A percentile compares a stretch with the other conserved stretches of the same genome.
phyloP scores from a whole-genome alignment of 768 basidiomycete genomes.

The Tulasnella calospora region DNA sequence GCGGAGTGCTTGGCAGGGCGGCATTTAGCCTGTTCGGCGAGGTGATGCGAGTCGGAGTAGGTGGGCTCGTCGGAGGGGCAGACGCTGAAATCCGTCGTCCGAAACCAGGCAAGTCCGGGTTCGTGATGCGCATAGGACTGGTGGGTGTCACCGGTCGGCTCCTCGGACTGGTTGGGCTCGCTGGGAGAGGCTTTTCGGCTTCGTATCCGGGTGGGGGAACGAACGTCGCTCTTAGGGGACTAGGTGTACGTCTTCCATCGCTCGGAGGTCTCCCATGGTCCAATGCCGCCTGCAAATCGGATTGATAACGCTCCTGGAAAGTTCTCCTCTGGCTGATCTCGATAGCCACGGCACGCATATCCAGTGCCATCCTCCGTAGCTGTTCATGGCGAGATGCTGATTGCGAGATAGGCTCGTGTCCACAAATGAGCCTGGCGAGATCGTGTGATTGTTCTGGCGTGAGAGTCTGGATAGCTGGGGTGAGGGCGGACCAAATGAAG shows the following conservation, averaged over 20 bases:
- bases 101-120: neutral
- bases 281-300: slow-evolving; percentile 72
- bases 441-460: slow-evolving; percentile 67
- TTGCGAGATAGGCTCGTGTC: slow-evolving; percentile 44
- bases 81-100: neutral
- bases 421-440: slow-evolving; percentile 74
- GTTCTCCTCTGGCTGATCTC: slow-evolving; percentile 80
- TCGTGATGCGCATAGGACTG: slow-evolving; percentile 11
- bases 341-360: slow-evolving; percentile 78
- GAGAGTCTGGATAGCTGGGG: slow-evolving; percentile 60
- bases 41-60: neutral
- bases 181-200: slow-evolving; percentile 26
- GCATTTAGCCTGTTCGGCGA: neutral
- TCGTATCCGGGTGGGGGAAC: slow-evolving; percentile 68
- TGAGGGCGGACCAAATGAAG: slow-evolving; percentile 63
- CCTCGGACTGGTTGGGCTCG: slow-evolving; percentile 13
- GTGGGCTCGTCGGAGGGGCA: neutral
- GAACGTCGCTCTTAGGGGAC: slow-evolving; percentile 53
- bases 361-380: slow-evolving; percentile 63
- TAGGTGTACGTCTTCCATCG: slow-evolving; percentile 28
- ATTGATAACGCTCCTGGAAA: slow-evolving; percentile 73
- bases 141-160: slow-evolving; percentile 15
- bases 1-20: neutral
- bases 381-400: slow-evolving; percentile 39
- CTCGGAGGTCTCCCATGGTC: slow-evolving; percentile 49